Evolutionary conservation across 148 eudicot species (phyloP).

Genomic region (Rhododendron mucronatum): DNA sequence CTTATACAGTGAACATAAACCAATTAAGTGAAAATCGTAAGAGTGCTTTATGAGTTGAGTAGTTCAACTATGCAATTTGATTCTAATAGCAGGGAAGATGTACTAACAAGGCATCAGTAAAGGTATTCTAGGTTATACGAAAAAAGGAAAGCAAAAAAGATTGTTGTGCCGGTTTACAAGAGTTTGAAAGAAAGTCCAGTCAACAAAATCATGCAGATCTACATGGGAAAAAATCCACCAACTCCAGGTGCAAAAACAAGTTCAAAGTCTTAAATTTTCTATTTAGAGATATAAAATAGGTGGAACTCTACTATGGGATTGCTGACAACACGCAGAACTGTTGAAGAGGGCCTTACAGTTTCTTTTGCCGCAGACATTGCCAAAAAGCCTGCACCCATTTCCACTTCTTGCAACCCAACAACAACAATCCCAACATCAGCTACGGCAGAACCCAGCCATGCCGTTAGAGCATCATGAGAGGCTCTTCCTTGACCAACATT

Average conservation of each 20-base stretch:
- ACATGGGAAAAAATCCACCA: background rate
- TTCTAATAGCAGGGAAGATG: background rate
- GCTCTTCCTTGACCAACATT: constrained; percentile 97
- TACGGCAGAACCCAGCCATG: constrained; percentile 72
- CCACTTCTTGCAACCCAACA: constrained; percentile 98
- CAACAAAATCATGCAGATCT: background rate
- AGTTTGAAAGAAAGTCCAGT: background rate
- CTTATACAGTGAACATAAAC: background rate
- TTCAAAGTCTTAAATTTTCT: background rate
- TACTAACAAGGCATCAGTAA: background rate
- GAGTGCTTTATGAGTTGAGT: background rate
- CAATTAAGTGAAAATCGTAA: background rate
- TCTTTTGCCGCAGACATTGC: constrained; percentile 99
- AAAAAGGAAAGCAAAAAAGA: background rate
- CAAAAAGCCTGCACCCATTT: constrained; percentile 99
- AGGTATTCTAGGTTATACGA: background rate
- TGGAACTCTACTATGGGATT: background rate
- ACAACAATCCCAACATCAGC: constrained; percentile 87
- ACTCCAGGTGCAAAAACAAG: background rate
- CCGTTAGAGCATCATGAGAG: constrained; percentile 64
- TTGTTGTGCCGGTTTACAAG: background rate
- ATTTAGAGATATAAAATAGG: background rate
- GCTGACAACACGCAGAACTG: constrained; percentile 3
- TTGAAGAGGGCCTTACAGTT: constrained; percentile 50
- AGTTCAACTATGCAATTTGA: background rate